Percentiles rank a stretch among this genome's conserved stretches.
These are phyloP conservation scores for Forsythia viridissima DNA, from an alignment of 257 asterid genomes.

Conservation along the genomic window DNA sequence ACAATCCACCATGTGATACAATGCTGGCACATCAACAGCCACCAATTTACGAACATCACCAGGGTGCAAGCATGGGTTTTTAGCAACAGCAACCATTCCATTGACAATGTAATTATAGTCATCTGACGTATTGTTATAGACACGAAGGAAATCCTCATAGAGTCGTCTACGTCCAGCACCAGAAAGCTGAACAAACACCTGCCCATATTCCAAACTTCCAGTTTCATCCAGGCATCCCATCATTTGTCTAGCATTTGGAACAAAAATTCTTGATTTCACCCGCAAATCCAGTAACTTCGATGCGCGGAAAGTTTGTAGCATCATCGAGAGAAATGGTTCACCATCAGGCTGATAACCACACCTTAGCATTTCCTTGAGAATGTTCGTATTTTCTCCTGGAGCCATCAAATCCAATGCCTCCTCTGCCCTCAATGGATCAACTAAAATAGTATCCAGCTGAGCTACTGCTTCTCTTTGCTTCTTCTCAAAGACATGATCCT, in stretches of 20 bases:
- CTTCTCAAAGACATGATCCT: constrained; percentile 52
- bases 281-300: constrained; percentile 74
- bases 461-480: constrained; percentile 73
- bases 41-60: too few relatives aligned
- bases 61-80: constrained; percentile 51
- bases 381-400: constrained; percentile 72
- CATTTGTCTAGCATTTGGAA: constrained; percentile 77
- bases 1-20: too few relatives aligned
- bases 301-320: constrained; percentile 73
- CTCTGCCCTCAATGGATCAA: constrained; percentile 62
- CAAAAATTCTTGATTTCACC: constrained; percentile 60
- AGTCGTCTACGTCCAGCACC: constrained; percentile 39
- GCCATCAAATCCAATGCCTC: constrained; percentile 85
- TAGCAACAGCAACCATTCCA: constrained; percentile 74
- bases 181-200: constrained; percentile 77
- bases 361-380: constrained; percentile 77
- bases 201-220: constrained; percentile 69
- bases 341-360: constrained; percentile 81
- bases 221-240: constrained; percentile 96
- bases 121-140: constrained; percentile 19
- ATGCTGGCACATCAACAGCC: too few relatives aligned
- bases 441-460: constrained; percentile 64
- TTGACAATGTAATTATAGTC: constrained; percentile 23
- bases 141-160: constrained; percentile 30
- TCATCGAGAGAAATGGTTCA: constrained; percentile 89